Conservation (phyloP, 1,139 yeast species). For the Zygosaccharomyces pseudobailii region DNA sequence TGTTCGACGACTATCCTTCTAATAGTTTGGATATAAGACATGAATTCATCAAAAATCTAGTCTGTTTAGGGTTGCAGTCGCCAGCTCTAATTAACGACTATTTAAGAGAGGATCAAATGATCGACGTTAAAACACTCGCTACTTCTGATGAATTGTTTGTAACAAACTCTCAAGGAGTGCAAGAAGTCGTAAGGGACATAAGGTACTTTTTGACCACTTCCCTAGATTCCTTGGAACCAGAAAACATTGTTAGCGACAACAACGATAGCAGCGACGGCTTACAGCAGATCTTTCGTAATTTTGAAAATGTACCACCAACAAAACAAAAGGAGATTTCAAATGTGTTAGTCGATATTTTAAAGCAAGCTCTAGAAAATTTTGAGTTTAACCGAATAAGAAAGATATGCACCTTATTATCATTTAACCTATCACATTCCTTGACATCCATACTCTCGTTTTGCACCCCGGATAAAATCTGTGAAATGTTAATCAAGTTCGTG, state of each 20-base stretch:
- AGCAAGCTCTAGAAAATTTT: slow-evolving; percentile 38
- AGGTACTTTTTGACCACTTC: slow-evolving; percentile 36
- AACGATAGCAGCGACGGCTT: slow-evolving; percentile 32
- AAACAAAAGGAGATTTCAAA: slow-evolving; percentile 41
- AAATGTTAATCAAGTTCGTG: slow-evolving; percentile 22
- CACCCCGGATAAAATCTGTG: slow-evolving; percentile 20
- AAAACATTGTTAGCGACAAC: slow-evolving; percentile 41
- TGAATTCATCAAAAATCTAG: slow-evolving; percentile 51
- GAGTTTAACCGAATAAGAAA: slow-evolving; percentile 26
- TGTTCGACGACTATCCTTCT: slow-evolving; percentile 43
- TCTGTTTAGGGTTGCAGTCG: slow-evolving; percentile 41
- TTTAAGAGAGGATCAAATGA: slow-evolving; percentile 42
- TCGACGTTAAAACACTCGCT: slow-evolving; percentile 33
- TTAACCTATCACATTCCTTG: slow-evolving; percentile 29
- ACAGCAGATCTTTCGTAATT: slow-evolving; percentile 37
- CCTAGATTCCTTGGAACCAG: slow-evolving; percentile 51
- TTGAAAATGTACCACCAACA: slow-evolving; percentile 41
- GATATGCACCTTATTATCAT: slow-evolving; percentile 24
- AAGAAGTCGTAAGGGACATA: slow-evolving; percentile 27
- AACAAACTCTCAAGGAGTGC: slow-evolving; percentile 27
- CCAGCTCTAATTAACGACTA: slow-evolving; percentile 42
- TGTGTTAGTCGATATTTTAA: slow-evolving; percentile 36
- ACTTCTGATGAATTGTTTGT: slow-evolving; percentile 29
- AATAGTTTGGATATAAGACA: slow-evolving; percentile 50
- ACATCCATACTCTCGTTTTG: slow-evolving; percentile 26